These are phyloP conservation scores for Mycocentrospora acerina DNA, from an alignment of 2,329 filamentous ascomycete species.

Conservation along the genomic window DNA sequence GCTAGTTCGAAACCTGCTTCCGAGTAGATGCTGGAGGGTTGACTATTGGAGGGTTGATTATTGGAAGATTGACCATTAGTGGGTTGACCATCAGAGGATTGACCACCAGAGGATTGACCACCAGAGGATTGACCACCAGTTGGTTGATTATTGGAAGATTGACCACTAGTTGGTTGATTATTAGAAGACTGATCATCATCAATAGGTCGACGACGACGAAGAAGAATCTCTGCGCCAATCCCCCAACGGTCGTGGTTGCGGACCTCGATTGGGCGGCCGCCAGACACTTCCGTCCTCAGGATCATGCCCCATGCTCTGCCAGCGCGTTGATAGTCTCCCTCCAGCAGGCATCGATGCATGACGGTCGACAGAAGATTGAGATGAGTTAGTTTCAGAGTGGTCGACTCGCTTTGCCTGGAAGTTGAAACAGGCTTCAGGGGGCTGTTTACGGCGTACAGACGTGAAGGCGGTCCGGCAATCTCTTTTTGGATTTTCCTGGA, in stretches of 20 bases:
- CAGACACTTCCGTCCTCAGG: constrained; percentile 61
- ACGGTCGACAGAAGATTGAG: constrained; percentile 68
- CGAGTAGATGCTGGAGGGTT: constrained; percentile 26
- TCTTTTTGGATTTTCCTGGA: constrained; percentile 39
- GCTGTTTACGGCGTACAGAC: constrained; percentile 38
- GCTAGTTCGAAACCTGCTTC: constrained; percentile 57
- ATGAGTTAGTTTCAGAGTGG: constrained; percentile 54
- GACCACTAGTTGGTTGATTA: neutral
- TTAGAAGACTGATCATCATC: no score
- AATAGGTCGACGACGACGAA: constrained; percentile 49
- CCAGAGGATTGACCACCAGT: constrained; percentile 2
- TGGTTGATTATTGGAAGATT: constrained; percentile 2
- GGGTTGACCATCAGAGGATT: neutral
- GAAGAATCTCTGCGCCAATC: constrained; percentile 79
- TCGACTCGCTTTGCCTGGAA: constrained; percentile 11
- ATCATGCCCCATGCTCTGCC: constrained; percentile 75
- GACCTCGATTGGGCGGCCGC: constrained; percentile 62
- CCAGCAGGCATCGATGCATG: constrained; percentile 70
- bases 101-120: no score
- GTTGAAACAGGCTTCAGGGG: constrained; percentile 11
- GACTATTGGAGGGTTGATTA: no score
- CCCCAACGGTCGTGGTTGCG: constrained; percentile 74
- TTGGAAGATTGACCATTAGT: constrained; percentile 2
- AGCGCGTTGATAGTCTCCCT: constrained; percentile 70
- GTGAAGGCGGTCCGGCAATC: constrained; percentile 45